Conservation (phyloP, 2,329 filamentous ascomycete genomes). For the Fusarium sp. region DNA sequence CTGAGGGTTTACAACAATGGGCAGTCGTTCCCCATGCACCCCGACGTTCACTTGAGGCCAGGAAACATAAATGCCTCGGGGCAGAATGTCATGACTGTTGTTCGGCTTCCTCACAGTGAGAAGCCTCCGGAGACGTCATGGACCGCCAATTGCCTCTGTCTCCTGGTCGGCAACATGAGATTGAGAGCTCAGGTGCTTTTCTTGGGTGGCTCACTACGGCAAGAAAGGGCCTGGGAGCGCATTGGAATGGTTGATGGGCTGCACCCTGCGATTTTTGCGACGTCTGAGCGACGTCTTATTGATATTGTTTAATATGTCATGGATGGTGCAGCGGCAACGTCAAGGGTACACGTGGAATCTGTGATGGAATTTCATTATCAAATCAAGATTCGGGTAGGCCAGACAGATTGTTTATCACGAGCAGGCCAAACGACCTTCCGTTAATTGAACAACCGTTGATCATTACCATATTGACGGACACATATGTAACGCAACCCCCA, state of each 20-base stretch:
- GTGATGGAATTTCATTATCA: background rate
- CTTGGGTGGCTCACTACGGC: background rate
- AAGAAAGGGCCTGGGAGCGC: background rate
- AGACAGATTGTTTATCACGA: background rate
- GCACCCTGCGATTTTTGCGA: background rate
- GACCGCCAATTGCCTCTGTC: background rate
- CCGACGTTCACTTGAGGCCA: background rate
- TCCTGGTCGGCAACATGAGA: background rate
- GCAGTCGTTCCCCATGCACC: background rate
- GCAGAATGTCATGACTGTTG: background rate
- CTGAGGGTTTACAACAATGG: background rate
- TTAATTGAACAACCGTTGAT: background rate
- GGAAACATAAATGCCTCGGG: background rate
- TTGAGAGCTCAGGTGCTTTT: background rate
- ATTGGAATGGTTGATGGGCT: background rate
- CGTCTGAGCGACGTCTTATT: background rate
- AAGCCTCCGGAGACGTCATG: background rate
- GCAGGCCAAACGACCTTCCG: background rate
- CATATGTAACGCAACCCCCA: background rate
- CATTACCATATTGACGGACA: background rate
- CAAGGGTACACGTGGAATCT: background rate
- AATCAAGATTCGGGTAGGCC: background rate
- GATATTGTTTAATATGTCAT: background rate
- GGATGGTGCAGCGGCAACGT: background rate
- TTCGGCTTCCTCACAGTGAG: background rate